phyloP scores from a whole-genome alignment of 1,284 basidiomycete species.

The Puccinia polysora region DNA sequence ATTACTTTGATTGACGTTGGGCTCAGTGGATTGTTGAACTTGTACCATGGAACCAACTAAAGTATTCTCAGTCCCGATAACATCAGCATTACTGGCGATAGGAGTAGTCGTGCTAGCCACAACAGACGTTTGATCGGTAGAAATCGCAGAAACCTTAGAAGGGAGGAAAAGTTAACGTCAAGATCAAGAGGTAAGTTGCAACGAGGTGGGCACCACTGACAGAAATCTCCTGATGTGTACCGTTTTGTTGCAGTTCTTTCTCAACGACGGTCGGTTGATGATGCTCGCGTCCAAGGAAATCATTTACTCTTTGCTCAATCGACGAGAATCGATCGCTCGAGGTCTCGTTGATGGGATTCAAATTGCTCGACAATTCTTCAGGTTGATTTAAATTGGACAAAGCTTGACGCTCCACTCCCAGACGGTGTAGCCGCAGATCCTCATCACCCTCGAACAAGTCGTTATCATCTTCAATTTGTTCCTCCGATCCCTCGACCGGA shows the following conservation, averaged over 20 bases:
- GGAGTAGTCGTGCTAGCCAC: no score
- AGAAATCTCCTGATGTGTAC: no score
- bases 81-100: no score
- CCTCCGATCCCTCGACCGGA: not conserved
- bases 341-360: not conserved
- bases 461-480: slow-evolving; percentile 34
- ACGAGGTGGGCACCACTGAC: no score
- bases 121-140: no score
- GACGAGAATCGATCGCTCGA: slow-evolving; percentile 5
- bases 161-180: no score
- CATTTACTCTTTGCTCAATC: slow-evolving; percentile 13
- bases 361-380: not conserved
- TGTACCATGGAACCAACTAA: not conserved
- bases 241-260: no score
- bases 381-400: not conserved
- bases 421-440: slow-evolving; percentile 24
- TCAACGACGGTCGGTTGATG: no score
- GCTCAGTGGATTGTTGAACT: not conserved
- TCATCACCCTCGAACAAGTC: slow-evolving; percentile 41
- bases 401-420: slow-evolving; percentile 1
- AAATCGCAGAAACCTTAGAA: no score
- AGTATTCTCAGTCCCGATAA: not conserved
- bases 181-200: no score
- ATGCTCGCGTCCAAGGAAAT: not conserved
- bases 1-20: not conserved